Base-by-base conservation (phyloP, 1,284 basidiomycete genomes). In the Pascua guehoae region DNA sequence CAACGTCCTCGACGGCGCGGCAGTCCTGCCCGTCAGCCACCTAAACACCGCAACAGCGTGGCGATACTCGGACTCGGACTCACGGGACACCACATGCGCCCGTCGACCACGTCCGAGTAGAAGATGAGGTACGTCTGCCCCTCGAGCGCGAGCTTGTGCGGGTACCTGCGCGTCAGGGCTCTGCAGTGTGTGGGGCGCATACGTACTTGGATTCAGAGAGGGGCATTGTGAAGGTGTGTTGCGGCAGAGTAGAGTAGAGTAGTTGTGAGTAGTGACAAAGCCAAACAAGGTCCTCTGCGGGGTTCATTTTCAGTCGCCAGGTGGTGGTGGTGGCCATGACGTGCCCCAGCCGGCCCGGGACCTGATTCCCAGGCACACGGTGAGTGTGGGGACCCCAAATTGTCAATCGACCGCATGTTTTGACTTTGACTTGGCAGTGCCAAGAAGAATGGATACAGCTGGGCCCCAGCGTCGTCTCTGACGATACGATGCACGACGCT, bases 11-110 rank as follows among this genome's bases (percentile, higher is more conserved):
- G 36, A 92, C 86, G 39, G 72, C 81, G 18, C 79, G 75, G 71
- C 88, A 91, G 70, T 91, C 89, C 89, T 91, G 64, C 12, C 3
- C 1, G n/a, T 52, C 18, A 53, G 45, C 45, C 36, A 58, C 41
- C 45, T 14, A 12, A 5, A 38, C 36, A 39, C 5, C 12, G 32
- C 16, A 12, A 32, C 55, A 48, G n/a, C 44, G 52, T 15, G 37
- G 24, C n/a, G n/a, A n/a, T n/a, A n/a, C n/a, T n/a, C n/a, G 8
- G 36, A 37, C 41, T n/a, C n/a, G n/a, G 5, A 66, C 75, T 56
- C 53, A 78, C 78, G n/a, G 76, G 74, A 62, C 78, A 79, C 78
- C 78, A 79, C 71, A 78, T 76, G 54, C 71, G 61, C 8, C 77
- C 76, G 9, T 77, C 66, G 36, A 72, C 72, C 47, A 75, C 55